These are phyloP conservation scores for Plantago major DNA, from an alignment of 257 asterid species.

Conservation along the genomic window DNA sequence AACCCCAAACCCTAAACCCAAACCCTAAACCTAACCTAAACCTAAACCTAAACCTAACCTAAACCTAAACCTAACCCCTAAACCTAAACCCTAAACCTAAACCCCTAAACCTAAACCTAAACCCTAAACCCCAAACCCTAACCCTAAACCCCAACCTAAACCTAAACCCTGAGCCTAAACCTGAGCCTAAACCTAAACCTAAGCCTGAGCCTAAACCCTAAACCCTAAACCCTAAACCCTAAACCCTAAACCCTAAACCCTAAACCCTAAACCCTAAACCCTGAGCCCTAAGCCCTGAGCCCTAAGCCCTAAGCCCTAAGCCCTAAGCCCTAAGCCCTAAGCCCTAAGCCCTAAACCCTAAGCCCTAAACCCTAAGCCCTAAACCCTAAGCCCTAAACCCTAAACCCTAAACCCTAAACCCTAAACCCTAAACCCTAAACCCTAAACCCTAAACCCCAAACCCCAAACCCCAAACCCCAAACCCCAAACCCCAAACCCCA, in stretches of 20 bases:
- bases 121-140: constrained; percentile 20
- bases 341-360: constrained; percentile 28
- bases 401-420: constrained; percentile 23
- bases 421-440: constrained; percentile 21
- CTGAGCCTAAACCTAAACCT: no score
- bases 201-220: no score
- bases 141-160: constrained; percentile 27
- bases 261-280: constrained; percentile 26
- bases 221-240: constrained; percentile 22
- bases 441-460: constrained; percentile 23
- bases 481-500: constrained; percentile 18
- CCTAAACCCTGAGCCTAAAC: constrained; percentile 20
- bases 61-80: not conserved
- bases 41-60: no score
- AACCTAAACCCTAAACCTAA: not conserved
- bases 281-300: constrained; percentile 13
- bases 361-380: constrained; percentile 26
- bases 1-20: constrained; percentile 8
- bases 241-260: constrained; percentile 20
- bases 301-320: constrained; percentile 21
- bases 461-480: constrained; percentile 17
- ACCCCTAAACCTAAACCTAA: constrained; percentile 3
- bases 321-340: constrained; percentile 26
- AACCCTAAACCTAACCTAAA: not conserved
- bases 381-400: constrained; percentile 24